These are phyloP conservation scores for Asterophora parasitica DNA, from an alignment of 768 basidiomycete species.

Conservation along the genomic window DNA sequence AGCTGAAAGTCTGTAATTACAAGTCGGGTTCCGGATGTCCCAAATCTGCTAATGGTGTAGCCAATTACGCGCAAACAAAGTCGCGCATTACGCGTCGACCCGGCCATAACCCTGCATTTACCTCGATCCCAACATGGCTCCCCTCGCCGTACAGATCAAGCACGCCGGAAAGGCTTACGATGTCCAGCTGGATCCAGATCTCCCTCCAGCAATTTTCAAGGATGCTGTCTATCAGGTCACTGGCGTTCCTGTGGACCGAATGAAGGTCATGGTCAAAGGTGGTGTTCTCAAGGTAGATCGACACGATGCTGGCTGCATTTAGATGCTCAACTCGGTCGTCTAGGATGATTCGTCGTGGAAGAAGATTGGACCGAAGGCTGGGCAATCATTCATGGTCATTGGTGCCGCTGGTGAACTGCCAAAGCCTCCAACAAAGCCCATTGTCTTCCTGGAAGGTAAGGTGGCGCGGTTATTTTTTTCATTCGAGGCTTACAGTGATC, in stretches of 20 bases:
- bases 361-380: constrained; percentile 79
- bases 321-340: not conserved
- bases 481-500: not conserved
- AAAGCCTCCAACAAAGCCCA: constrained; percentile 73
- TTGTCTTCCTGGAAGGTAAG: constrained; percentile 83
- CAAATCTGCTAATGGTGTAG: not conserved
- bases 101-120: not conserved
- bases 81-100: constrained; percentile 21
- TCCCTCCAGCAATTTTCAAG: constrained; percentile 73
- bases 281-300: constrained; percentile 76
- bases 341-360: constrained; percentile 87
- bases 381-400: constrained; percentile 89
- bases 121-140: constrained; percentile 44
- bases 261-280: constrained; percentile 98
- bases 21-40: not conserved
- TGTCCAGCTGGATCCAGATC: constrained; percentile 67
- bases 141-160: constrained; percentile 77
- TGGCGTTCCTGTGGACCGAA: constrained; percentile 83
- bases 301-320: not conserved
- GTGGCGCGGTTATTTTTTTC: not conserved
- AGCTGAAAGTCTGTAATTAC: too few relatives aligned
- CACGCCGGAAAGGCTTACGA: constrained; percentile 80
- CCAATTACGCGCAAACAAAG: constrained; percentile 11
- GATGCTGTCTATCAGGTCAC: constrained; percentile 75
- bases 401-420: constrained; percentile 92